A percentile compares a stretch with the other conserved stretches of the same genome.
Evolutionary conservation across 108 stramenopile species (phyloP).

Genomic region (Heterococcus sp.): DNA sequence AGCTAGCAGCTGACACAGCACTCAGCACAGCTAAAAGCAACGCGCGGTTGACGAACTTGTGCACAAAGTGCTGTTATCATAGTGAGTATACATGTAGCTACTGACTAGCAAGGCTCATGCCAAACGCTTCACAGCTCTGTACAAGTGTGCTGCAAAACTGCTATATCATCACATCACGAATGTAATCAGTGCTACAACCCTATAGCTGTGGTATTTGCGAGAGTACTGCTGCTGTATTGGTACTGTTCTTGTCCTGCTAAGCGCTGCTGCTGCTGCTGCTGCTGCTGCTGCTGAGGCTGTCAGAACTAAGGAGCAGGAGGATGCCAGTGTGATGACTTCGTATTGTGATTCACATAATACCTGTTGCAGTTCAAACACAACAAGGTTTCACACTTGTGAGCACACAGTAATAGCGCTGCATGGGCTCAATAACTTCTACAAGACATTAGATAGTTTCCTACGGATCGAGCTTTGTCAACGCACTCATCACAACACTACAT

Average conservation of each 20-base stretch:
- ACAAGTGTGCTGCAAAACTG: neutral
- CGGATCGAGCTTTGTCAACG: neutral
- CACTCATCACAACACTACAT: neutral
- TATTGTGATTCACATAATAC: neutral
- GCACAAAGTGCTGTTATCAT: no score
- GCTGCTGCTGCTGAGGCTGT: neutral
- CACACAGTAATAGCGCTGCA: neutral
- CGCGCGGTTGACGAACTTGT: no score
- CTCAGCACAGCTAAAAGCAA: no score
- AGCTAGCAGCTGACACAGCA: no score
- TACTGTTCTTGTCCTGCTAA: neutral
- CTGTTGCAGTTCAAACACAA: neutral
- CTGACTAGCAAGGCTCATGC: no score
- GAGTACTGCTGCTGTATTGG: neutral
- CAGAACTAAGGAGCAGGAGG: no score
- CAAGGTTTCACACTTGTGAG: neutral
- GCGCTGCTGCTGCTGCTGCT: neutral
- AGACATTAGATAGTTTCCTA: neutral
- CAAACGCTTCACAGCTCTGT: no score
- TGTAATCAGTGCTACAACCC: neutral
- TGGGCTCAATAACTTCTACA: neutral
- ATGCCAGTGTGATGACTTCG: neutral
- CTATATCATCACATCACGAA: neutral
- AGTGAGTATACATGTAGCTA: no score
- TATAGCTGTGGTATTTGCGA: neutral